phyloP scores from a whole-genome alignment of 306 rosid genomes.

The Rosa multiflora region DNA sequence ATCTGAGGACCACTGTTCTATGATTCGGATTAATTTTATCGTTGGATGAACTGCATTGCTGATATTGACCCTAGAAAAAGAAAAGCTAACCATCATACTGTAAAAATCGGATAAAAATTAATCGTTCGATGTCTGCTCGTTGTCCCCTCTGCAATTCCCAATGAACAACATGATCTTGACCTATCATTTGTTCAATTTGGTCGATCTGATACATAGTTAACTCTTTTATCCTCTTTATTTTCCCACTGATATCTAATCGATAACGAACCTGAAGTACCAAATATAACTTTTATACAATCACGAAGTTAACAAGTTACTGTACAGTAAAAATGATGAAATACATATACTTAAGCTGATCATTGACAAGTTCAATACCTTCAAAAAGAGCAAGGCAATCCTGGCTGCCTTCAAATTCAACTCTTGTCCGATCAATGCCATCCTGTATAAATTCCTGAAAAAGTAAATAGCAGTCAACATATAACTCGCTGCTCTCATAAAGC shows the following conservation, averaged over 20 bases:
- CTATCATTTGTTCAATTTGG: conserved; percentile 3
- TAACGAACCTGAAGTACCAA: not conserved
- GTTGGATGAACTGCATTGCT: no score
- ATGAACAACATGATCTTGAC: conserved; percentile 8
- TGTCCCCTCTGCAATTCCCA: not conserved
- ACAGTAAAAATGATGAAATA: not conserved
- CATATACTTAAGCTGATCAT: not conserved
- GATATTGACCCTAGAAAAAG: no score
- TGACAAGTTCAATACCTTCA: conserved; percentile 52
- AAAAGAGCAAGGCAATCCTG: conserved; percentile 95
- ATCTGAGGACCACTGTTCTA: not conserved
- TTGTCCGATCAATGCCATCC: conserved; percentile 98
- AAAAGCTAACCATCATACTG: no score
- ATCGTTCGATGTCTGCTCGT: not conserved
- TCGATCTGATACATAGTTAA: no score
- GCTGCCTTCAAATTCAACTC: conserved; percentile 97
- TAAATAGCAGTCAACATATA: conserved; percentile 17
- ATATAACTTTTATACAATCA: not conserved
- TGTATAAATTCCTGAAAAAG: conserved; percentile 83
- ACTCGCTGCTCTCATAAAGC: not conserved
- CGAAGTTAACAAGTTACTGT: not conserved
- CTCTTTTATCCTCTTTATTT: no score
- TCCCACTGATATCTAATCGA: no score
- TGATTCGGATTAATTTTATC: no score
- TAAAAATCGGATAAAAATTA: not conserved